These are phyloP conservation scores for Hepatocystis sp. DNA, from an alignment of 169 alveolate genomes.

Conservation along the genomic window DNA sequence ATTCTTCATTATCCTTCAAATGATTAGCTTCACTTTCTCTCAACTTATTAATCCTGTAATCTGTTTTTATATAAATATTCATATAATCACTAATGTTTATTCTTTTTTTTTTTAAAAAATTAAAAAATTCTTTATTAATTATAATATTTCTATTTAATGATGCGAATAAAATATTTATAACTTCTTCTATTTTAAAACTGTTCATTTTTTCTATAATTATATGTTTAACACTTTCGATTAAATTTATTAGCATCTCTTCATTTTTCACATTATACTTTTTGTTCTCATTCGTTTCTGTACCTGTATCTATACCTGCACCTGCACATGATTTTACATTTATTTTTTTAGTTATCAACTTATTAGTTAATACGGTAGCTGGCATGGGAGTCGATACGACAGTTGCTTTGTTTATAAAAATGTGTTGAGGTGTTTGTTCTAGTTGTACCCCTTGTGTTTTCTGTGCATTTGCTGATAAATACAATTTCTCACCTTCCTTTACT, in stretches of 20 bases:
- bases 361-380: no score
- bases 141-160: conserved; percentile 14
- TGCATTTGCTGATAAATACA: neutral
- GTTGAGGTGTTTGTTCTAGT: no score
- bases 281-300: no score
- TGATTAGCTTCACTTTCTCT: no score
- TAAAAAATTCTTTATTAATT: conserved; percentile 37
- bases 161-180: conserved; percentile 31
- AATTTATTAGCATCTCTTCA: conserved; percentile 3
- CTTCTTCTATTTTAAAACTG: conserved; percentile 64
- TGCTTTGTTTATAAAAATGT: no score
- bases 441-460: no score
- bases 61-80: conserved; percentile 23
- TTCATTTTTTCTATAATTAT: conserved; percentile 32
- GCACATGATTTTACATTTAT: no score
- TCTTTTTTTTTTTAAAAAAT: conserved; percentile 19
- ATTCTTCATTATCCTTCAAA: neutral
- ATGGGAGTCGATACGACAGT: no score
- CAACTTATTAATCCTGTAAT: no score
- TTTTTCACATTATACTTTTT: neutral
- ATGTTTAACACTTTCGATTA: conserved; percentile 2
- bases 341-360: no score
- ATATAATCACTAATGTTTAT: conserved; percentile 38
- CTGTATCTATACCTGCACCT: no score
- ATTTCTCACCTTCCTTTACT: neutral